A percentile compares a stretch with the other conserved stretches of the same genome.
phyloP scores from a whole-genome alignment of 2,329 filamentous ascomycete species.

The Nemania diffusa region DNA sequence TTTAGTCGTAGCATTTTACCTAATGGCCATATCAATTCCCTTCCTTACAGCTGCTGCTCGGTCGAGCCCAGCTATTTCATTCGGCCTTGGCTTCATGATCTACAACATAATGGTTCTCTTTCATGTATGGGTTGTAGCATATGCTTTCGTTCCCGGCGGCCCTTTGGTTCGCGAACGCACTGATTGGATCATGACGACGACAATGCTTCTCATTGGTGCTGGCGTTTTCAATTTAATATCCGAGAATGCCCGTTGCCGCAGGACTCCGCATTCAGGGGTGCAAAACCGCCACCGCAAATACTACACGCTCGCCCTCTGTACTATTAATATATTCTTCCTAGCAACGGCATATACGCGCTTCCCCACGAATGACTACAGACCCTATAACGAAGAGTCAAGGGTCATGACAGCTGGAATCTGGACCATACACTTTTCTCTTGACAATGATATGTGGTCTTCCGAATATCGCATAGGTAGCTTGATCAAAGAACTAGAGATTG shows the following conservation, averaged over 20 bases:
- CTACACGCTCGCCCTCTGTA: constrained; percentile 68
- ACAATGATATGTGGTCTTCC: constrained; percentile 99
- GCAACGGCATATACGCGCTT: constrained; percentile 88
- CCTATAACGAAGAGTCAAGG: constrained; percentile 89
- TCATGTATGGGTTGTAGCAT: constrained; percentile 98
- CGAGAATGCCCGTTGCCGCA: constrained; percentile 57
- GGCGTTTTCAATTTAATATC: constrained; percentile 80
- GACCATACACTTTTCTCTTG: constrained; percentile 97
- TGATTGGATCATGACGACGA: constrained; percentile 92
- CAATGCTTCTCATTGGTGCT: constrained; percentile 84
- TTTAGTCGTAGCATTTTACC: constrained; percentile 77
- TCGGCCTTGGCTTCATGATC: constrained; percentile 87
- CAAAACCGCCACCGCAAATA: constrained; percentile 62
- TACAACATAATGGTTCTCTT: constrained; percentile 97
- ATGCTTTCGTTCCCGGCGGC: constrained; percentile 96
- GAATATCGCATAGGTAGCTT: constrained; percentile 93
- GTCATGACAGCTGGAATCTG: constrained; percentile 94
- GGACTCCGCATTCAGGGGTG: constrained; percentile 49
- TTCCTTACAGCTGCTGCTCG: constrained; percentile 80
- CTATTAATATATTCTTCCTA: constrained; percentile 82
- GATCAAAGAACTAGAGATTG: constrained; percentile 93
- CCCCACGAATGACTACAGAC: constrained; percentile 89
- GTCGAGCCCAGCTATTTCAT: constrained; percentile 80
- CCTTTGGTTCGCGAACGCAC: constrained; percentile 92
- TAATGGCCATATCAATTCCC: constrained; percentile 81